A percentile compares a stretch with the other conserved stretches of the same genome.
phyloP scores from a whole-genome alignment of 2,329 filamentous ascomycete genomes.

The Exophiala oligosperma region DNA sequence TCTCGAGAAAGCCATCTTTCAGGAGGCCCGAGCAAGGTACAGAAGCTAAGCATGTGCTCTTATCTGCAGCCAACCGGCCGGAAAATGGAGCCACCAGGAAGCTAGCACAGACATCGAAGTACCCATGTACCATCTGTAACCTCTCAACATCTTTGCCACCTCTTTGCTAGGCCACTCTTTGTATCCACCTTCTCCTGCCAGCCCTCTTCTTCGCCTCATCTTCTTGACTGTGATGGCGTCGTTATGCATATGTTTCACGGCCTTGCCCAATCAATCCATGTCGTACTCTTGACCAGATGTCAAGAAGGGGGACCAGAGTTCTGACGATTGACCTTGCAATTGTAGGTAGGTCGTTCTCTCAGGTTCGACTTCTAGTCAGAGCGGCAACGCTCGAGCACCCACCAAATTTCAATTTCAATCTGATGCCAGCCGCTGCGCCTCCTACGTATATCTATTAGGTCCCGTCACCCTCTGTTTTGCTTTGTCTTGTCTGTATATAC shows the following conservation, averaged over 20 bases:
- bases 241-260: conserved; percentile 10
- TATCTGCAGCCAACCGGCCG: conserved; percentile 14
- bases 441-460: conserved; percentile 14
- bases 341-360: background rate
- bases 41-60: conserved; percentile 20
- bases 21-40: background rate
- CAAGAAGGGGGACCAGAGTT: conserved; percentile 16
- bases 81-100: background rate
- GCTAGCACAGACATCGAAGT: background rate
- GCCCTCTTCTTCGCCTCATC: background rate
- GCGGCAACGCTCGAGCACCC: background rate
- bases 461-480: background rate
- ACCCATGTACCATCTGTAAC: conserved; percentile 5
- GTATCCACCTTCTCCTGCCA: conserved; percentile 11
- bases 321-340: conserved; percentile 2
- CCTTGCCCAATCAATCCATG: conserved; percentile 8
- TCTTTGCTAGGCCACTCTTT: background rate
- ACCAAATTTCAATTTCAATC: background rate
- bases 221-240: conserved; percentile 11
- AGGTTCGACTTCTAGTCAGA: background rate
- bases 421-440: conserved; percentile 14
- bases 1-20: conserved; percentile 14
- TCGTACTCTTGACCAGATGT: background rate
- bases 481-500: background rate
- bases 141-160: conserved; percentile 15